phyloP scores from a whole-genome alignment of 2,329 filamentous ascomycete species.

The Canariomyces notabilis region DNA sequence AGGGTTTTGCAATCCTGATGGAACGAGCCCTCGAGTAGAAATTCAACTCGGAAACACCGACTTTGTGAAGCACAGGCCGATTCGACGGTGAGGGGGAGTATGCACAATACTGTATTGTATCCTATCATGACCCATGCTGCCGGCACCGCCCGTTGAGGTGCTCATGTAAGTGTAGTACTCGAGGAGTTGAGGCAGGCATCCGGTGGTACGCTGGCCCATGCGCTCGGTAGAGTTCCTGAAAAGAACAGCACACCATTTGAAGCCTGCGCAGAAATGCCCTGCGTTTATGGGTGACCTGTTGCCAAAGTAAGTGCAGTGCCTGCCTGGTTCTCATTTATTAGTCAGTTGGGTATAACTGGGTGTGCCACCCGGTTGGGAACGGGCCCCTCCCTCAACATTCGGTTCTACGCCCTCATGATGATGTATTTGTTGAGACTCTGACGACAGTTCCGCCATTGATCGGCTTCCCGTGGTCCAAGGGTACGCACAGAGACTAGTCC shows the following conservation, averaged over 20 bases:
- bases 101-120: too few relatives aligned
- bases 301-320: too few relatives aligned
- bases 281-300: conserved; percentile 16
- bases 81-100: too few relatives aligned
- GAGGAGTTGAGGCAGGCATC: too few relatives aligned
- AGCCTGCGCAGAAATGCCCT: conserved; percentile 3
- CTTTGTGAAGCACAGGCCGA: too few relatives aligned
- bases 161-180: too few relatives aligned
- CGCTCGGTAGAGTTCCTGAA: conserved; percentile 13
- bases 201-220: conserved; percentile 6
- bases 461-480: not conserved
- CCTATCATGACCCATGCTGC: too few relatives aligned
- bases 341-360: conserved; percentile 23
- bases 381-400: conserved; percentile 9
- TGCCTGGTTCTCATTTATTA: conserved; percentile 21
- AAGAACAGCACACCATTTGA: conserved; percentile 9
- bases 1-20: too few relatives aligned
- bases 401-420: conserved; percentile 1
- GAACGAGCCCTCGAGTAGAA: too few relatives aligned
- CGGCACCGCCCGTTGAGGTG: too few relatives aligned
- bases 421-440: not conserved
- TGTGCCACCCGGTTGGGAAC: conserved; percentile 18
- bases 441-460: conserved; percentile 2
- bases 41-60: too few relatives aligned
- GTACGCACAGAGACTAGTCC: not conserved